Evolutionary conservation across 352 stramenopile species (phyloP), one percentile per base, ranked within the genome.

Genomic region (Phytopythium boreale): DNA sequence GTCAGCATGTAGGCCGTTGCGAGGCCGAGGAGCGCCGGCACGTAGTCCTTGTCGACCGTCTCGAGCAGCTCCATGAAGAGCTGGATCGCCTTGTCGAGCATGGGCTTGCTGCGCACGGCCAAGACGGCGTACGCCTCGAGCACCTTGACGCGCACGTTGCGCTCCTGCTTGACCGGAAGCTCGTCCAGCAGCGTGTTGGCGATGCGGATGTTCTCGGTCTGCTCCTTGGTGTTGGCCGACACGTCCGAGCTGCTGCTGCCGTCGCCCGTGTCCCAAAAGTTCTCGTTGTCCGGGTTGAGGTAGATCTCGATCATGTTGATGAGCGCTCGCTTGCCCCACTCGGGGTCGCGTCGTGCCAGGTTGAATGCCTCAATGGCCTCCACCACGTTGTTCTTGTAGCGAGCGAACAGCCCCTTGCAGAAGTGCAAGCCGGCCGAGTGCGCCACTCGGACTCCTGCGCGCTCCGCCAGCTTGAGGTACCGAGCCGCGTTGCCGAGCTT

Each of bases 221-320:
- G 79, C 55, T 94, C 86, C 56, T 92, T 96, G 11, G 67, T 80
- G 62, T 90, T 86, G 53, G 64, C 66, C 56, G 57, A 72, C 11
- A 46, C 46, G 53, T 76, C 75, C n/a, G 56, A 63, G 14, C 61
- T 69, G 24, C 62, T 53, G 26, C 37, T 50, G 26, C 37, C 61
- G 39, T 69, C 71, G 11, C 49, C 64, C 12, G 74, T 67, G n/a
- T 97, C 89, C 92, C 92, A 98, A 15, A 98, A 53, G 59, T 96
- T 97, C 46, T 97, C 92, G 26, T 95, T 94, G 69, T 98, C 93
- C 9, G 93, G 93, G 61, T 97, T 97, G 27, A 98, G 63, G 66
- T 98, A 98, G 51, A 98, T 93, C 72, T 98, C 84, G 56, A 97
- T 92, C 87, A 98, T 97, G 65, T 97, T 84, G 41, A 93, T 82